A percentile compares a stretch with the other conserved stretches of the same genome.
These are phyloP conservation scores for Volvox africanus DNA, from an alignment of 139 green algal species.

Conservation along the genomic window DNA sequence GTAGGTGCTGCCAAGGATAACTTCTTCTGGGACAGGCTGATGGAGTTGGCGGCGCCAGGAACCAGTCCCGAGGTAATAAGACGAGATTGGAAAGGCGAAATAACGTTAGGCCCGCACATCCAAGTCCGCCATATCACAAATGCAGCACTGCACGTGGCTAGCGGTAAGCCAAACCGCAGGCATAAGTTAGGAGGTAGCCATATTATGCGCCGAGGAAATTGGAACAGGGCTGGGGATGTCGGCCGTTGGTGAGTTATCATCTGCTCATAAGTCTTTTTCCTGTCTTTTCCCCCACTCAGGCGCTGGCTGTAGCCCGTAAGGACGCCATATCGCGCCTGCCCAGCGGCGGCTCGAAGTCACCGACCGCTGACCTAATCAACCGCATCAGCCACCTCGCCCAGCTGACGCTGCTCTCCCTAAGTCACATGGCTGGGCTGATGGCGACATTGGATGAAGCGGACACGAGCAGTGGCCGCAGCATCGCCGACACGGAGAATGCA, in stretches of 20 bases:
- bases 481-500: not conserved
- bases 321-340: conserved; percentile 78
- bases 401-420: conserved; percentile 68
- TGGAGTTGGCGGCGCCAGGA: conserved; percentile 47
- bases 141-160: not conserved
- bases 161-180: no score
- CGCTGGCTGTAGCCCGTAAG: conserved; percentile 48
- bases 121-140: not conserved
- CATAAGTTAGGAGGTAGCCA: no score
- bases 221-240: no score
- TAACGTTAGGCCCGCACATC: no score
- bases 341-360: conserved; percentile 61
- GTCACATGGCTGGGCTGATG: conserved; percentile 64
- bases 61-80: conserved; percentile 39
- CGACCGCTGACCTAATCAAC: conserved; percentile 63
- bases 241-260: no score
- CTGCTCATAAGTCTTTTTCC: not conserved
- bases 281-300: not conserved
- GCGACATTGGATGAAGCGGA: conserved; percentile 43
- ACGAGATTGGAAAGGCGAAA: no score
- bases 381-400: conserved; percentile 61
- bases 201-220: no score
- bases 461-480: not conserved
- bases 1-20: conserved; percentile 70
- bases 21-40: conserved; percentile 74